phyloP scores from a whole-genome alignment of 345 rosid genomes.

The Gossypium arboreum region DNA sequence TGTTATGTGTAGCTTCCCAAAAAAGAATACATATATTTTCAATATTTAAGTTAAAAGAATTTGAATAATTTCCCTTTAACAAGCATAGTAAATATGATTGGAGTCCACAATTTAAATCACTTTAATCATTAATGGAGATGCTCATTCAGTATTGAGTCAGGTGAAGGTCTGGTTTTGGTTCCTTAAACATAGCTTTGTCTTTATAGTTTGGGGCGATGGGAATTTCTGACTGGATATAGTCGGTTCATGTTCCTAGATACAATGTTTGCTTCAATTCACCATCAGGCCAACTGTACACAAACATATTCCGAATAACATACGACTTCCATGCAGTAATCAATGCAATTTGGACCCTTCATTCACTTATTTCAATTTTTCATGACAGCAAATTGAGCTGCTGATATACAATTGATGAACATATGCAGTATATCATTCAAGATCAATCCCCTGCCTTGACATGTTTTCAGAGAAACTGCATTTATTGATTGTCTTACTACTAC shows the following conservation, averaged over 20 bases:
- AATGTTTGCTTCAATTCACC: conserved; percentile 81
- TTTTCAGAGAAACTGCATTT: neutral
- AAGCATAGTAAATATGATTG: no score
- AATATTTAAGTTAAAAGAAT: no score
- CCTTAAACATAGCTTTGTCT: no score
- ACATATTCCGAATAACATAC: conserved; percentile 13
- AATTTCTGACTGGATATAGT: no score
- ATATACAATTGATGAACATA: neutral
- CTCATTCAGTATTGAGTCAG: no score
- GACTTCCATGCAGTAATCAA: neutral
- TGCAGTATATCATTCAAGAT: conserved; percentile 1
- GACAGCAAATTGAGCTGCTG: neutral
- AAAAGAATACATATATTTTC: no score
- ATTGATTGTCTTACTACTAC: neutral
- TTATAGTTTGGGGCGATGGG: no score
- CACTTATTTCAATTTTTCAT: neutral
- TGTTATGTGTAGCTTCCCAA: no score
- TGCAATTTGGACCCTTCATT: neutral
- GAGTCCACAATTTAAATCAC: no score
- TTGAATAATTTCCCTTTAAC: no score
- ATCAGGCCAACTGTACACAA: conserved; percentile 81
- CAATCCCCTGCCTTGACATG: neutral
- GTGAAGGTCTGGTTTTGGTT: no score
- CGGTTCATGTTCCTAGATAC: conserved; percentile 52
- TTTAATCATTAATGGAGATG: no score